Conservation (phyloP, 129 eudicot species). For the Escallonia rubra region DNA sequence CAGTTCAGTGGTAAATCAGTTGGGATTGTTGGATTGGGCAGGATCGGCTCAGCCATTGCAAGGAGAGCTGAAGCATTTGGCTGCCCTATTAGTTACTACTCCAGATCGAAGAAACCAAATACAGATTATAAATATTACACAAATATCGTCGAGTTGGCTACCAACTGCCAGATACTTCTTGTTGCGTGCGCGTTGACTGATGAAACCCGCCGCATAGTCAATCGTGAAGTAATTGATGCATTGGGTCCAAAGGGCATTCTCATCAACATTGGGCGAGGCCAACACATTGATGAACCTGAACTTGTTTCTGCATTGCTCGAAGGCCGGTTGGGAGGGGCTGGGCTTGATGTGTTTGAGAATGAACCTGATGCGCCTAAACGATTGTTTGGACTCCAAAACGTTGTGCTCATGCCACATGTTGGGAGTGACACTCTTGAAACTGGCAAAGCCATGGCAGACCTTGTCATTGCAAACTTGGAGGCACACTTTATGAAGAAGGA, state of each 20-base stretch:
- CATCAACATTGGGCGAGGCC: conserved; percentile 78
- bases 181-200: conserved; percentile 66
- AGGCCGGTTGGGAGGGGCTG: conserved; percentile 87
- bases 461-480: conserved; percentile 66
- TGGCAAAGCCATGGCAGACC: conserved; percentile 68
- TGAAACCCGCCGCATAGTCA: conserved; percentile 68
- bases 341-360: conserved; percentile 77
- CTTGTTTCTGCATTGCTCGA: conserved; percentile 70
- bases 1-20: conserved; percentile 63
- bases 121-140: conserved; percentile 56
- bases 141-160: conserved; percentile 54
- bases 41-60: conserved; percentile 87
- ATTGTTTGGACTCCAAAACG: conserved; percentile 59
- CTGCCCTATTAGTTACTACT: conserved; percentile 67
- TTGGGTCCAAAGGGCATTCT: conserved; percentile 63
- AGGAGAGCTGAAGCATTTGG: conserved; percentile 77
- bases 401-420: conserved; percentile 62
- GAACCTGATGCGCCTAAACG: conserved; percentile 72
- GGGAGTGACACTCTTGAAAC: conserved; percentile 62
- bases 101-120: conserved; percentile 55
- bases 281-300: conserved; percentile 71
- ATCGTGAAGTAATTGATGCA: conserved; percentile 67
- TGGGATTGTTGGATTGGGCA: conserved; percentile 79
- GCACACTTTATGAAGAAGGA: conserved; percentile 64
- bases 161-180: conserved; percentile 62